phyloP scores from a whole-genome alignment of 177 flowering plant species.

The Vitis hybrid region DNA sequence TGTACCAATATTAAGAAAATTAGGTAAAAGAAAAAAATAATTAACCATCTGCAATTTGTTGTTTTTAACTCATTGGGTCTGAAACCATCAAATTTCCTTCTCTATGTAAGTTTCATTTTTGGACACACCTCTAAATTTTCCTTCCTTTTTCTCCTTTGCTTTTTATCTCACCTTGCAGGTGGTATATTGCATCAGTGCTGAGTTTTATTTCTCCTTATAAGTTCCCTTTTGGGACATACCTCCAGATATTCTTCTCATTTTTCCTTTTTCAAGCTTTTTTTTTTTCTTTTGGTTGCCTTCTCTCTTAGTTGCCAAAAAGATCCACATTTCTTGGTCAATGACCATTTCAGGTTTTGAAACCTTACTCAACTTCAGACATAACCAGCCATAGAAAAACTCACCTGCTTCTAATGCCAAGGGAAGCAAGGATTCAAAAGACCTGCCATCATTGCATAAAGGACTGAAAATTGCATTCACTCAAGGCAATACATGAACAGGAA shows the following conservation, averaged over 20 bases:
- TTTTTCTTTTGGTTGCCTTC: no score
- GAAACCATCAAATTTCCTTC: no score
- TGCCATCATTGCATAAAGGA: constrained; percentile 5
- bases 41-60: neutral
- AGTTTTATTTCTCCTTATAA: neutral
- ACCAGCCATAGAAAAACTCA: constrained; percentile 6
- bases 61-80: no score
- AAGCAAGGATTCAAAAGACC: constrained; percentile 4
- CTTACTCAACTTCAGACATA: neutral
- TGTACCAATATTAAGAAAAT: neutral
- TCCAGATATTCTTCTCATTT: no score
- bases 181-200: neutral
- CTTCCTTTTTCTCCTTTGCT: neutral
- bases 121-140: neutral
- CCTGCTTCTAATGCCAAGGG: constrained; percentile 8
- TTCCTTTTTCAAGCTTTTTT: no score
- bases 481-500: neutral
- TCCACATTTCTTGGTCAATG: neutral
- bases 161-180: neutral
- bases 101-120: no score
- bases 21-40: neutral
- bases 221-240: neutral
- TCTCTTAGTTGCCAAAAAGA: no score
- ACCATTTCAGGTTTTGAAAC: neutral
- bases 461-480: neutral